Conservation (phyloP, 1,284 basidiomycete genomes). For the Butyriboletus appendiculatus region DNA sequence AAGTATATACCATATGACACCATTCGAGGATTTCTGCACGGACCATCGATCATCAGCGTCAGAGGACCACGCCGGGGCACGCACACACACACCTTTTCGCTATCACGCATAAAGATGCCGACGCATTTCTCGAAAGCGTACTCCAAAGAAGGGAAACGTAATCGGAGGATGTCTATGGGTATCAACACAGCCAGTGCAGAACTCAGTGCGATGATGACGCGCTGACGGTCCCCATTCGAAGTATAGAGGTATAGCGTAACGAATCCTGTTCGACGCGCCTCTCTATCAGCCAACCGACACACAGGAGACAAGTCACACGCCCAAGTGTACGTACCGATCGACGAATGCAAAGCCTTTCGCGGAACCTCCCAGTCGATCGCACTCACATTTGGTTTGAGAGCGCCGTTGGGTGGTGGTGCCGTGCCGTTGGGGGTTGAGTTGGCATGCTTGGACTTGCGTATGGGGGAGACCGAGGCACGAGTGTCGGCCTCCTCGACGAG, state of each 20-base stretch:
- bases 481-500: conserved; percentile 27
- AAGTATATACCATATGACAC: conserved; percentile 95
- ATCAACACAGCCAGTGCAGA: conserved; percentile 70
- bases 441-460: conserved; percentile 18
- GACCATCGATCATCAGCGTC: not conserved
- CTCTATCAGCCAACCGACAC: conserved; percentile 3
- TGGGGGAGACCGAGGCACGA: conserved; percentile 11
- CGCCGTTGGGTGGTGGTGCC: conserved; percentile 8
- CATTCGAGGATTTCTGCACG: conserved; percentile 69
- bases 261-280: conserved; percentile 58
- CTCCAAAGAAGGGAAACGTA: conserved; percentile 72
- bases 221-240: conserved; percentile 53
- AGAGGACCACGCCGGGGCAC: not conserved
- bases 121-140: conserved; percentile 74
- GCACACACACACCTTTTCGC: conserved; percentile 66
- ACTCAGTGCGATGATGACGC: conserved; percentile 67
- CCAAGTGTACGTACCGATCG: conserved; percentile 67
- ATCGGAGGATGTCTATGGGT: conserved; percentile 78
- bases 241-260: conserved; percentile 79
- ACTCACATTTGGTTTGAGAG: conserved; percentile 19
- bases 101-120: conserved; percentile 93
- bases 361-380: conserved; percentile 82
- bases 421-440: conserved; percentile 9
- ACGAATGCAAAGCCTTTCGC: conserved; percentile 87
- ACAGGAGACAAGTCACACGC: conserved; percentile 7